Evolutionary conservation across 768 basidiomycete genomes (phyloP).

Genomic region (Fistulinella prunicolor): DNA sequence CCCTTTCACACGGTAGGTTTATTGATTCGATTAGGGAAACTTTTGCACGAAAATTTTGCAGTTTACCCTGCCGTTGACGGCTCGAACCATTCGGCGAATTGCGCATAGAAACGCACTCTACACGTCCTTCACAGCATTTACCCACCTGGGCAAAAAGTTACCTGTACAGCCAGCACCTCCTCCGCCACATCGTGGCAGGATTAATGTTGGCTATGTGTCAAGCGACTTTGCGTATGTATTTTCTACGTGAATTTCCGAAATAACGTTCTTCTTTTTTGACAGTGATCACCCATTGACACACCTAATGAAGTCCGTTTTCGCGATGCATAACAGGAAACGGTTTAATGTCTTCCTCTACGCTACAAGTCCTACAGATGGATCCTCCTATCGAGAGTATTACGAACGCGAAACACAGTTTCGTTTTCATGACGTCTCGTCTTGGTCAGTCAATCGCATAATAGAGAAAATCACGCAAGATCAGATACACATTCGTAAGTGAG

Average conservation of each 20-base stretch:
- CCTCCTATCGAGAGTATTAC: constrained; percentile 42
- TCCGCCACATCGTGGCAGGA: constrained; percentile 37
- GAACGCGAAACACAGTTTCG: constrained; percentile 35
- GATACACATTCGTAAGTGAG: constrained; percentile 44
- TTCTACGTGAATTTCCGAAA: background rate
- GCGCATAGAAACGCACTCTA: constrained; percentile 47
- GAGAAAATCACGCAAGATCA: constrained; percentile 40
- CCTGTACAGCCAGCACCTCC: constrained; percentile 40
- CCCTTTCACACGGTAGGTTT: constrained; percentile 48
- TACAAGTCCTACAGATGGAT: constrained; percentile 46
- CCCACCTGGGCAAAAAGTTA: constrained; percentile 26
- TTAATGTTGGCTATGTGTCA: constrained; percentile 50
- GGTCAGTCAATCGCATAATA: constrained; percentile 35
- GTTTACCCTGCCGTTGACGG: constrained; percentile 46
- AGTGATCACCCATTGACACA: constrained; percentile 53
- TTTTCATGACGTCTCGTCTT: constrained; percentile 43
- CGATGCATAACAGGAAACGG: constrained; percentile 37
- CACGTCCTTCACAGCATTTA: constrained; percentile 41
- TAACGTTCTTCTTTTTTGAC: background rate
- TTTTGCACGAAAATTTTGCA: constrained; percentile 13
- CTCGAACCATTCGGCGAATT: constrained; percentile 43
- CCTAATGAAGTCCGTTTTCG: constrained; percentile 51
- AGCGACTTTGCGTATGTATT: constrained; percentile 43
- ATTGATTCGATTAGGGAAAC: background rate
- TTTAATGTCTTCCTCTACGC: constrained; percentile 49